phyloP scores from a whole-genome alignment of 768 basidiomycete species.

The Tulasnella calospora region DNA sequence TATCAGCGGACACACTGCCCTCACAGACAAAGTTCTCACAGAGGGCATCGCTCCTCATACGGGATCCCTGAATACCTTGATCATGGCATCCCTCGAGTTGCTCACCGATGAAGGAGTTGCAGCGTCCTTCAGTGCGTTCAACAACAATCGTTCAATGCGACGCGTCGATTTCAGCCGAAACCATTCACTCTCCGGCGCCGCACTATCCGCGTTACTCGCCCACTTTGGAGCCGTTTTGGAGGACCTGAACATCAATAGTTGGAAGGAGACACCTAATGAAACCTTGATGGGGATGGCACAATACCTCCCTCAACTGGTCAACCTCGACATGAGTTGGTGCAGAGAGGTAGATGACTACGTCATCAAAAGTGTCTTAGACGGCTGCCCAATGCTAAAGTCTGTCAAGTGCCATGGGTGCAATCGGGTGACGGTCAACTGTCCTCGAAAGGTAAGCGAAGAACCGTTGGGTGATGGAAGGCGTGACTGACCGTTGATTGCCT shows the following conservation, averaged over 20 bases:
- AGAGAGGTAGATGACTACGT: constrained; percentile 76
- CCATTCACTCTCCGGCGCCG: constrained; percentile 45
- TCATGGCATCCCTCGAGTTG: constrained; percentile 51
- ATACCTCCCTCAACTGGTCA: constrained; percentile 35
- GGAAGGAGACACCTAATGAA: constrained; percentile 57
- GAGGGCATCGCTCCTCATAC: constrained; percentile 55
- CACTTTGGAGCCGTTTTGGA: constrained; percentile 61
- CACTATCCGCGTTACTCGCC: constrained; percentile 58
- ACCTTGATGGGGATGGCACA: constrained; percentile 40
- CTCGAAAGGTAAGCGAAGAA: constrained; percentile 44
- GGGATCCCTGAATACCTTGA: constrained; percentile 48
- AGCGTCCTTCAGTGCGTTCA: constrained; percentile 54
- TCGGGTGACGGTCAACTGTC: constrained; percentile 45
- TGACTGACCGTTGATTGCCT: background rate
- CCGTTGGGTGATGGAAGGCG: background rate
- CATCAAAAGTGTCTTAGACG: constrained; percentile 60
- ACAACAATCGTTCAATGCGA: constrained; percentile 46
- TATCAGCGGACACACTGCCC: constrained; percentile 60
- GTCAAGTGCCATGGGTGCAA: constrained; percentile 57
- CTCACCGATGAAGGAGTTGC: constrained; percentile 69
- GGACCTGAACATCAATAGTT: constrained; percentile 68
- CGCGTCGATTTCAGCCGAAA: constrained; percentile 62
- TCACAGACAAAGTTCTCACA: constrained; percentile 58
- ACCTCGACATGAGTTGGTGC: constrained; percentile 85
- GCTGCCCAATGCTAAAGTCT: constrained; percentile 41